Conservation (phyloP, 2,329 filamentous ascomycete genomes). For the Arthroderma sp. region DNA sequence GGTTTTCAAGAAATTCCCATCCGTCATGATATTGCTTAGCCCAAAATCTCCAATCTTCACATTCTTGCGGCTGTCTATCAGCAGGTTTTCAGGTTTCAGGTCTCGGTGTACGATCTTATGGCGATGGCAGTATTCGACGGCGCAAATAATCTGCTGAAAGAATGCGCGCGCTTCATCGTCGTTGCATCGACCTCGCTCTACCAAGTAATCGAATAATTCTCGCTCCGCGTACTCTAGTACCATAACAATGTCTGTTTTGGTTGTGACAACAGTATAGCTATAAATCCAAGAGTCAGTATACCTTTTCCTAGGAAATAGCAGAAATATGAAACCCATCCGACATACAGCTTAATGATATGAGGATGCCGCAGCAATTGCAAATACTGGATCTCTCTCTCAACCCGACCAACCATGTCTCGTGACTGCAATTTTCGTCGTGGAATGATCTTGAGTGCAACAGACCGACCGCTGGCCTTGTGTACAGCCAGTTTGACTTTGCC, state of each 20-base stretch:
- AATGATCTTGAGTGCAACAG: constrained; percentile 97
- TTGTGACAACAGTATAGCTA: constrained; percentile 94
- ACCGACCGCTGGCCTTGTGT: constrained; percentile 81
- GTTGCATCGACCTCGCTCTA: constrained; percentile 80
- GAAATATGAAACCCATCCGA: constrained; percentile 11
- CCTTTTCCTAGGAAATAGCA: background rate
- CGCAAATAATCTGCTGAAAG: constrained; percentile 98
- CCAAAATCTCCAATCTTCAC: constrained; percentile 99
- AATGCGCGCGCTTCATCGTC: constrained; percentile 91
- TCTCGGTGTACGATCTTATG: constrained; percentile 99
- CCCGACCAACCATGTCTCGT: constrained; percentile 91
- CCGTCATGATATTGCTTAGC: constrained; percentile 98
- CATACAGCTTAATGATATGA: constrained; percentile 95
- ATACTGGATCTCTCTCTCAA: constrained; percentile 97
- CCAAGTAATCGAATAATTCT: constrained; percentile 96
- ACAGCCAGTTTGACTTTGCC: constrained; percentile 97
- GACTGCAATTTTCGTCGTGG: constrained; percentile 91
- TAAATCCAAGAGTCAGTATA: constrained; percentile 4
- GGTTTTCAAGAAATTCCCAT: constrained; percentile 97
- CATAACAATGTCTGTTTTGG: constrained; percentile 91
- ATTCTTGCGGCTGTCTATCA: constrained; percentile 89
- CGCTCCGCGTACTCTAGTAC: constrained; percentile 94
- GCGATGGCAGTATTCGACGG: constrained; percentile 95
- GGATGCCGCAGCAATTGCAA: constrained; percentile 88
- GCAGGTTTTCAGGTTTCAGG: constrained; percentile 89